phyloP scores from a whole-genome alignment of 2,329 filamentous ascomycete species.

The Penicillium janthinellum region DNA sequence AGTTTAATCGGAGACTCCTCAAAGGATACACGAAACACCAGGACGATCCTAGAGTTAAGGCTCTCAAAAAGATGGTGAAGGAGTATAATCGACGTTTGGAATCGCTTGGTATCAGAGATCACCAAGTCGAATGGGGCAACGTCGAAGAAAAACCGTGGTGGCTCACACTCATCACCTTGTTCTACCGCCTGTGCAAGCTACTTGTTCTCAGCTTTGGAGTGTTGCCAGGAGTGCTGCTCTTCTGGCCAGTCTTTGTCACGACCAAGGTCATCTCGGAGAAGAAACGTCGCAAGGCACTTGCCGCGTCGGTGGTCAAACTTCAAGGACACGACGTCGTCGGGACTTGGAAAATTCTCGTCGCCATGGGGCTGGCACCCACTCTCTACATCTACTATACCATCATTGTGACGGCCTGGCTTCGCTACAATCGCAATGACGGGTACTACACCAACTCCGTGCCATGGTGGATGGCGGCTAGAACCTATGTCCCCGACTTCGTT shows the following conservation, averaged over 20 bases:
- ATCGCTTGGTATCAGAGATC: slow-evolving; percentile 81
- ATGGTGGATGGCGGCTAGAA: slow-evolving; percentile 24
- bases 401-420: slow-evolving; percentile 71
- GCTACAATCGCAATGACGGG: slow-evolving; percentile 75
- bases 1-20: slow-evolving; percentile 83
- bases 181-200: slow-evolving; percentile 78
- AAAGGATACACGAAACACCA: slow-evolving; percentile 89
- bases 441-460: slow-evolving; percentile 23
- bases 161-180: slow-evolving; percentile 71
- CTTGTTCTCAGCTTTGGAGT: slow-evolving; percentile 73
- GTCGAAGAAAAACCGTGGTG: slow-evolving; percentile 27
- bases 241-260: slow-evolving; percentile 82
- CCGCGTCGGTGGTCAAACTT: slow-evolving; percentile 81
- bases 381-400: slow-evolving; percentile 79
- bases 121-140: slow-evolving; percentile 86
- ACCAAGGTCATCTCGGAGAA: slow-evolving; percentile 76
- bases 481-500: slow-evolving; percentile 70
- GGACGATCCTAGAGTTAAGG: slow-evolving; percentile 76
- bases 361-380: slow-evolving; percentile 74
- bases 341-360: slow-evolving; percentile 87
- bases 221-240: slow-evolving; percentile 78
- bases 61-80: slow-evolving; percentile 71
- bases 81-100: slow-evolving; percentile 83
- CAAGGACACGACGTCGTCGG: slow-evolving; percentile 83
- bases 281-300: slow-evolving; percentile 78